Base-by-base conservation (phyloP, 2,329 filamentous ascomycete species). In the Diaporthe vexans region DNA sequence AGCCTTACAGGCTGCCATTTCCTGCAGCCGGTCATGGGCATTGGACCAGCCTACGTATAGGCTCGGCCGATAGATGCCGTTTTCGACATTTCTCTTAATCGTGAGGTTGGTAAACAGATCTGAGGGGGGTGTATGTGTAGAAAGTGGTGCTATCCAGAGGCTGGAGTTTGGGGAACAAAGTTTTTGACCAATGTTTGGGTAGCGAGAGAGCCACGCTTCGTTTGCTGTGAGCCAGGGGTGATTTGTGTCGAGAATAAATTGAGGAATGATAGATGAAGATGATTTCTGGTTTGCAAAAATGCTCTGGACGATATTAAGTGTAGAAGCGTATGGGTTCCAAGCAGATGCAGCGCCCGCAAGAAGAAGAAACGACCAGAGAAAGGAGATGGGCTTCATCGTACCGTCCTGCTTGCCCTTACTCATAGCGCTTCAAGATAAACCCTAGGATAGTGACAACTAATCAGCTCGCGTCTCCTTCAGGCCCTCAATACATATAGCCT, bases 191-290 rank as follows among this genome's bases (percentile, higher is more conserved):
- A 63, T 26, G 40, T 63, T 48, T 63, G 59, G 59, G 40, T 63
- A 48, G 40, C 26, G 59, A 26, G 59, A 63, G 9, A 63, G 40
- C 59, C 59, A 63, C 1, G 17, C 40, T n/a, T 63, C 29, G 26
- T 63, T 63, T 24, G 40, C 13, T 29, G 7, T 17, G 40, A 63
- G 40, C 59, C 59, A 63, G 59, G 59, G 59, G 26, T 63, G 59
- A 3, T 40, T 46, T 11, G 40, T 63, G 40, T 63, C 59, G 2
- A 48, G 59, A 7, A 63, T 40, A 11, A 63, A 48, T 26, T 48
- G 59, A 26, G 59, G 59, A 1, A 63, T 48, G 7, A 0, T 19
- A 8, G 59, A 48, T 1, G 35, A 37, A 9, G 35, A 37, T 37
- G 35, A 11, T 9, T 37, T 37, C 3, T 37, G 7, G 1, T 37